Evolutionary conservation across 176 grass and related monocot species (phyloP).

Genomic region (Aegilops bicornis): DNA sequence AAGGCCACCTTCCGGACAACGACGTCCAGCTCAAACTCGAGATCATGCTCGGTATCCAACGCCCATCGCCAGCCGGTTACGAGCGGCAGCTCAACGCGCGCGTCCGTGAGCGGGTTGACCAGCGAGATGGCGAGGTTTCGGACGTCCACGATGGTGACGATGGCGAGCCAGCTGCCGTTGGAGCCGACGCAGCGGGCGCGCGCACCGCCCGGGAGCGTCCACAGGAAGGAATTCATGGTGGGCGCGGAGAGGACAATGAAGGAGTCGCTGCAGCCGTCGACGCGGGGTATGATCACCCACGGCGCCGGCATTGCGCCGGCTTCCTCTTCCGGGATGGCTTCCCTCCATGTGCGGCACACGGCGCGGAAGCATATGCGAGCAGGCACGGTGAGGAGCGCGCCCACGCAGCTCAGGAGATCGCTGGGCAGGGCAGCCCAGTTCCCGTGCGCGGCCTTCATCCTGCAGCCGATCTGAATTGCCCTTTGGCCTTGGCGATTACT

Average conservation of each 20-base stretch:
- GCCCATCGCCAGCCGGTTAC: not conserved
- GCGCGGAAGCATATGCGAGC: conserved; percentile 1
- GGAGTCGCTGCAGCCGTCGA: not conserved
- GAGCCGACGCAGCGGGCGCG: not conserved
- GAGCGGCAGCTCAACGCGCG: not conserved
- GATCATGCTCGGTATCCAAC: not conserved
- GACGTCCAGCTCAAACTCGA: not conserved
- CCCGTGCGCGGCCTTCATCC: not conserved
- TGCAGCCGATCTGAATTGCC: not conserved
- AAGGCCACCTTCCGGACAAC: conserved; percentile 3
- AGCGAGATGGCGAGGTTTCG: not conserved
- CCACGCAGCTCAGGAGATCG: conserved; percentile 3
- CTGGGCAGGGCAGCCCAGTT: not conserved
- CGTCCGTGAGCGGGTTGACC: not conserved
- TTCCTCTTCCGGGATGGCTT: not conserved
- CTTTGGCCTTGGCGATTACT: no score
- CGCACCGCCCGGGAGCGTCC: not conserved
- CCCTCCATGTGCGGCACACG: conserved; percentile 13
- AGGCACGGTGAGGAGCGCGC: not conserved
- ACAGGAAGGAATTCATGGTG: not conserved
- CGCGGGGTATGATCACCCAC: not conserved
- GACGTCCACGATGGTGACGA: not conserved
- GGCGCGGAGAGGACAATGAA: conserved; percentile 18
- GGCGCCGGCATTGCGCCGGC: conserved; percentile 1
- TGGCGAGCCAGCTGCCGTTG: not conserved